Percentiles rank a stretch among this genome's conserved stretches.
These are phyloP conservation scores for Aspergillus taichungensis DNA, from an alignment of 495 filamentous ascomycete genomes.

Conservation along the genomic window DNA sequence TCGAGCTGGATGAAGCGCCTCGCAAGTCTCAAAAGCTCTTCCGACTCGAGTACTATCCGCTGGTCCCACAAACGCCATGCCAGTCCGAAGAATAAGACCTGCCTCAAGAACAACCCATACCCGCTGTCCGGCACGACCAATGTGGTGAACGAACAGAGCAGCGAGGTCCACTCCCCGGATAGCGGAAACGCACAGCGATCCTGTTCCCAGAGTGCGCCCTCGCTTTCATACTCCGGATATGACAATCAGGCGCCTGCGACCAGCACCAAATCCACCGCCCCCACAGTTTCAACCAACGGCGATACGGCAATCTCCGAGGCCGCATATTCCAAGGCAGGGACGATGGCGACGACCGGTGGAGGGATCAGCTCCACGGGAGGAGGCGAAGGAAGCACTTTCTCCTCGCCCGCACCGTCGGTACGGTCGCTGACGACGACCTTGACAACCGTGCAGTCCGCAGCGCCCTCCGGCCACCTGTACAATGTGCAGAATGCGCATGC, in stretches of 20 bases:
- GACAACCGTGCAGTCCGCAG: conserved; percentile 88
- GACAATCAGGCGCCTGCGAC: conserved; percentile 48
- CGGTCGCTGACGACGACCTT: conserved; percentile 90
- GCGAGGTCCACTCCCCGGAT: conserved; percentile 43
- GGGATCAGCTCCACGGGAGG: conserved; percentile 58
- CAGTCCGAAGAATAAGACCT: conserved; percentile 48
- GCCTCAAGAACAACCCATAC: conserved; percentile 74
- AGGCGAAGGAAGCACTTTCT: conserved; percentile 78
- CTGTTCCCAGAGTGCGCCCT: conserved; percentile 42
- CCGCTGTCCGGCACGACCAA: conserved; percentile 51
- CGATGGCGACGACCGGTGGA: conserved; percentile 54
- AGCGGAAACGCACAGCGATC: conserved; percentile 19
- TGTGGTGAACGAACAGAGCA: conserved; percentile 24
- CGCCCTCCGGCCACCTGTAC: conserved; percentile 55
- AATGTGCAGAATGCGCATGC: conserved; percentile 19
- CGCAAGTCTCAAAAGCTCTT: conserved; percentile 65
- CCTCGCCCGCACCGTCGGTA: conserved; percentile 84
- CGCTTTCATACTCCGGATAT: conserved; percentile 48
- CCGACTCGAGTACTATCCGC: conserved; percentile 39
- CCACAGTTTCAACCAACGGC: conserved; percentile 72
- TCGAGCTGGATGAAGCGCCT: conserved; percentile 92
- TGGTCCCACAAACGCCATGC: conserved; percentile 43
- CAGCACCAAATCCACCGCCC: conserved; percentile 62
- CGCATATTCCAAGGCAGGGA: conserved; percentile 71
- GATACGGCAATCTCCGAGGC: conserved; percentile 66